These are phyloP conservation scores for Mucor velutinosus DNA, from an alignment of 371 early-diverging fungal genomes.

Conservation along the genomic window DNA sequence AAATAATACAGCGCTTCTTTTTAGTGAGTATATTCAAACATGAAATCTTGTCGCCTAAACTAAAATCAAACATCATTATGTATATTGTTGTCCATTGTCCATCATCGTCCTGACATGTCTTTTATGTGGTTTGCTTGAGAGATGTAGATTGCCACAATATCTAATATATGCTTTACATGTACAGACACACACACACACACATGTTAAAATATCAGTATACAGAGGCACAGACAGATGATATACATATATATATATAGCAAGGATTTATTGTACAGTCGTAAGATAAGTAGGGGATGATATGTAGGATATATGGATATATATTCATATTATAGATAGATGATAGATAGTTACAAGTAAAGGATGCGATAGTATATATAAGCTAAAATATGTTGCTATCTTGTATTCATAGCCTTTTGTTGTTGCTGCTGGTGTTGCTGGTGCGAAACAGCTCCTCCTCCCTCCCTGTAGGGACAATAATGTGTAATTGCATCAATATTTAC, in stretches of 20 bases:
- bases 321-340: background rate
- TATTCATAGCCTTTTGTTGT: background rate
- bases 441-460: background rate
- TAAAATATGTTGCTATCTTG: background rate
- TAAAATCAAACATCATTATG: background rate
- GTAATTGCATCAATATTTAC: background rate
- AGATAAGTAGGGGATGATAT: background rate
- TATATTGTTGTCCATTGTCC: background rate
- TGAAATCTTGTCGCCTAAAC: background rate
- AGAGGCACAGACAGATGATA: background rate
- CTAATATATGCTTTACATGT: background rate
- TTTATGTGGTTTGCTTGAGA: background rate
- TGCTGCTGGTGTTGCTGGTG: background rate
- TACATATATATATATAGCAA: background rate
- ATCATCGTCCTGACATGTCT: background rate
- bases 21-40: constrained; percentile 1
- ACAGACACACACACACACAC: background rate
- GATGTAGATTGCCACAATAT: background rate
- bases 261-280: background rate
- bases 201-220: background rate
- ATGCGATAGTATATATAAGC: background rate
- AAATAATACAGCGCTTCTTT: background rate
- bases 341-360: background rate
- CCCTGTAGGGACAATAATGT: background rate
- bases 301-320: background rate